Evolutionary conservation across 202 grass and related monocot genomes (phyloP).

Genomic region (Musa balbisiana): DNA sequence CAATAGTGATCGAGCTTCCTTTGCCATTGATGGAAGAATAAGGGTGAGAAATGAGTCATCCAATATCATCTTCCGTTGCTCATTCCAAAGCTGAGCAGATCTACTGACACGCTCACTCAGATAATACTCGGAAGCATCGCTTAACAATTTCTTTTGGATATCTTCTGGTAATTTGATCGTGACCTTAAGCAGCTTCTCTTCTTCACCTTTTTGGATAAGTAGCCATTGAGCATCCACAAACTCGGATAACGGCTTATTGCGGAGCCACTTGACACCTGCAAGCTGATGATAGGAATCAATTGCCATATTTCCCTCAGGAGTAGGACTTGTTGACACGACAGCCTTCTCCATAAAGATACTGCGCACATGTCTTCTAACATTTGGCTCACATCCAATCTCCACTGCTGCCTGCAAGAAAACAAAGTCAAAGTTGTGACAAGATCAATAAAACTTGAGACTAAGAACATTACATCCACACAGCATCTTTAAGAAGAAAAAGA

Average conservation of each 20-base stretch:
- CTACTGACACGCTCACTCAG: slow-evolving; percentile 93
- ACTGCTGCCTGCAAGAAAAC: slow-evolving; percentile 62
- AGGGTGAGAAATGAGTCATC: slow-evolving; percentile 80
- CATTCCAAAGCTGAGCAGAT: slow-evolving; percentile 83
- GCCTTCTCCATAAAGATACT: slow-evolving; percentile 83
- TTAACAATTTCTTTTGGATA: slow-evolving; percentile 66
- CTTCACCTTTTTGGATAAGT: slow-evolving; percentile 96
- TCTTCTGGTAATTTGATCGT: slow-evolving; percentile 64
- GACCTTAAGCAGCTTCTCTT: slow-evolving; percentile 92
- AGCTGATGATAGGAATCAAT: slow-evolving; percentile 77
- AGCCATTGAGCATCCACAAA: slow-evolving; percentile 87
- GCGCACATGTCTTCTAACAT: slow-evolving; percentile 83
- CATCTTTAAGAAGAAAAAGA: not conserved
- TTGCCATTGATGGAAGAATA: slow-evolving; percentile 82
- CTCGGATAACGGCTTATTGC: slow-evolving; percentile 67
- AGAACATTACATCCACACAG: not conserved
- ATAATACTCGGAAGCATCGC: slow-evolving; percentile 81
- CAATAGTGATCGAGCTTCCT: slow-evolving; percentile 65
- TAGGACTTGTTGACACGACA: slow-evolving; percentile 79
- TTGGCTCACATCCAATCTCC: slow-evolving; percentile 90
- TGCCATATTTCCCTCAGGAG: slow-evolving; percentile 56
- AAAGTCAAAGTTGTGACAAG: not conserved
- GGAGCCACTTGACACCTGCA: slow-evolving; percentile 73
- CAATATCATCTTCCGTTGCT: slow-evolving; percentile 90
- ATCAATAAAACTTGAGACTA: not conserved